Conservation (phyloP, 352 stramenopile genomes). For the Bremia lactucae region DNA sequence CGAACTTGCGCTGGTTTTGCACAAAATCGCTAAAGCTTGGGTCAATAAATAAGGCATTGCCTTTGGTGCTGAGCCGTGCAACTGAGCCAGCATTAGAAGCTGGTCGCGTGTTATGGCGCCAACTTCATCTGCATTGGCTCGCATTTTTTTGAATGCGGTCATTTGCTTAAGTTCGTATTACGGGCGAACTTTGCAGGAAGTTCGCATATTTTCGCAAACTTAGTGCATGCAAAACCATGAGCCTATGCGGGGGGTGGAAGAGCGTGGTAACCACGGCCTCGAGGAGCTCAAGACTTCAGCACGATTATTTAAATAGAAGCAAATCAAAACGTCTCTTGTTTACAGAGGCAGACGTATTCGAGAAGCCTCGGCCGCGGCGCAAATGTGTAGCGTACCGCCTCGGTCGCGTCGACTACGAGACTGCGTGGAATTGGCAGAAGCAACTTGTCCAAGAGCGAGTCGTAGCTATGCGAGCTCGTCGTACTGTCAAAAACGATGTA, state of each 20-base stretch:
- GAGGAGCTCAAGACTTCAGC: slow-evolving; percentile 3
- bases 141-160: slow-evolving; percentile 10
- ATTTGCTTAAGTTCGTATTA: slow-evolving; percentile 2
- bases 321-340: slow-evolving; percentile 3
- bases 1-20: not conserved
- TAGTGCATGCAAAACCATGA: too few relatives aligned
- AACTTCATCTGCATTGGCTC: slow-evolving; percentile 3
- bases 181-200: slow-evolving; percentile 3
- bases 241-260: slow-evolving; percentile 4
- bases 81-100: slow-evolving; percentile 23
- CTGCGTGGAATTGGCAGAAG: slow-evolving; percentile 83
- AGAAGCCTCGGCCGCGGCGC: slow-evolving; percentile 19
- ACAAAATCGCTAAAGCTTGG: slow-evolving; percentile 6
- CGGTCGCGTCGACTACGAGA: slow-evolving; percentile 70
- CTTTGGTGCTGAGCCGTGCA: slow-evolving; percentile 3
- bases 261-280: slow-evolving; percentile 1
- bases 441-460: slow-evolving; percentile 77
- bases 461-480: slow-evolving; percentile 29
- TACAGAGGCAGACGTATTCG: not conserved
- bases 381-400: slow-evolving; percentile 63
- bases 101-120: slow-evolving; percentile 9
- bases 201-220: not conserved
- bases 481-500: slow-evolving; percentile 39
- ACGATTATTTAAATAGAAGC: not conserved
- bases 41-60: slow-evolving; percentile 13